A percentile compares a stretch with the other conserved stretches of the same genome.
phyloP scores from a whole-genome alignment of 1,284 basidiomycete genomes.

The Cerioporus squamosus region DNA sequence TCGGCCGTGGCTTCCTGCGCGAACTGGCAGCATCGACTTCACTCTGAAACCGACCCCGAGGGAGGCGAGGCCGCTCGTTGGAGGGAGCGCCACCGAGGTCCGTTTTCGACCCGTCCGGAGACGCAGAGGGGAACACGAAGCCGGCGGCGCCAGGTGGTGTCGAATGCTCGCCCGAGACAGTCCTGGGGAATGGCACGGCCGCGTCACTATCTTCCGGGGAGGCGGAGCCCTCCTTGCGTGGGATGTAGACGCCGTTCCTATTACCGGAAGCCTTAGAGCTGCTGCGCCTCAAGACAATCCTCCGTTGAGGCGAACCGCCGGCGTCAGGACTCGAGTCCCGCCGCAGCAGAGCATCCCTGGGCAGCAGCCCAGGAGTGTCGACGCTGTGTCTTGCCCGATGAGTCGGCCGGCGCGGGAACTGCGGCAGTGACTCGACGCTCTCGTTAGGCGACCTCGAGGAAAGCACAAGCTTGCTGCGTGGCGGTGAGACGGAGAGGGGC shows the following conservation, averaged over 20 bases:
- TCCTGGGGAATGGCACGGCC: conserved; percentile 66
- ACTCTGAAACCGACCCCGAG: conserved; percentile 70
- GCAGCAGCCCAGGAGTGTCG: conserved; percentile 51
- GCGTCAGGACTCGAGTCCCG: conserved; percentile 63
- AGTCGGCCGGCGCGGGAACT: conserved; percentile 55
- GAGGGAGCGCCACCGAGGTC: conserved; percentile 17
- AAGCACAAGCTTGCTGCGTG: conserved; percentile 59
- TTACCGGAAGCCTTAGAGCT: conserved; percentile 54
- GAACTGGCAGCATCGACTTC: conserved; percentile 62
- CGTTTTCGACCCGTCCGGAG: conserved; percentile 24
- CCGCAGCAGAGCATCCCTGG: conserved; percentile 56
- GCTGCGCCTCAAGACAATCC: conserved; percentile 58
- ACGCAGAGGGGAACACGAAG: conserved; percentile 36
- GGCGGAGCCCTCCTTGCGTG: conserved; percentile 38
- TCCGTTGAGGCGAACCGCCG: conserved; percentile 40
- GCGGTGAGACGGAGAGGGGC: conserved; percentile 54
- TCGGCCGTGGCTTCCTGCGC: conserved; percentile 60
- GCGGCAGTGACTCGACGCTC: conserved; percentile 49
- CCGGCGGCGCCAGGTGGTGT: conserved; percentile 38
- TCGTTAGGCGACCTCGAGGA: conserved; percentile 49
- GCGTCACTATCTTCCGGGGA: conserved; percentile 36
- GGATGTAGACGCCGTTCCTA: conserved; percentile 54
- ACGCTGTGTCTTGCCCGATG: conserved; percentile 67
- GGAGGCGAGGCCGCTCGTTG: conserved; percentile 50
- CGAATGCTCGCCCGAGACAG: conserved; percentile 52